Base-by-base conservation (phyloP, 371 early-diverging fungal genomes). In the Mortierella sp. region DNA sequence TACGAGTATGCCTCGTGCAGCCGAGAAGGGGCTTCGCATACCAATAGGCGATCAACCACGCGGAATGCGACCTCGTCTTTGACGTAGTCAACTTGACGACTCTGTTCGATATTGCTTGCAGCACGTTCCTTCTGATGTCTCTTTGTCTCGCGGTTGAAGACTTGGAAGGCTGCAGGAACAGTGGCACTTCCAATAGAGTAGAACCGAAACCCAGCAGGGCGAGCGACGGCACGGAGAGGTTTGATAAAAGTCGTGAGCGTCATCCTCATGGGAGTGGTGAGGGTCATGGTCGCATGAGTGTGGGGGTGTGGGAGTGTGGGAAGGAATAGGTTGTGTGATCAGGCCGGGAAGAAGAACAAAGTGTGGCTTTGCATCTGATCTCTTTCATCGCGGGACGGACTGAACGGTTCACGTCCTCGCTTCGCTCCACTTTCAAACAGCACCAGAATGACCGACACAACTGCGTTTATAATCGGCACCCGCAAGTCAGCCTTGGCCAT, bases 401-500 rank as follows among this genome's bases (percentile, higher is more conserved):
- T 28, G 19, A 37, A 24, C 17, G 39, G 14, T 39, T 39, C 39
- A 39, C 39, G 8, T 39, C 19, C 9, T 16, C 19, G n/a, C 22
- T 48, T 45, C 48, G 27, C 19, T 46, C 19, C 27, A 13, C 37
- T 40, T 22, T 17, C 45, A n/a, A 22, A 7, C 10, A 34, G 16
- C 31, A 46, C 34, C 34, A 43, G 4, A 27, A 70, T 68, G 69
- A 52, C 76, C 14, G 41, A 41, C 29, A 64, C 53, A 54, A 57
- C 68, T 37, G 60, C 68, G 29, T 54, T 83, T 49, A 79, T 74
- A 24, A 83, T 94, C 28, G 98, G 98, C 28, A 87, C 93, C 29
- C 91, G 98, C 45, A 90, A 94, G 81, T 96, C 97, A 5, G 90
- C 91, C 78, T 83, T 98, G 6, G 98, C 98, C 6, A 84, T 98